Evolutionary conservation across 2,329 filamentous ascomycete species (phyloP), one percentile per base, ranked within the genome.

Genomic region (Colletotrichum sp.): DNA sequence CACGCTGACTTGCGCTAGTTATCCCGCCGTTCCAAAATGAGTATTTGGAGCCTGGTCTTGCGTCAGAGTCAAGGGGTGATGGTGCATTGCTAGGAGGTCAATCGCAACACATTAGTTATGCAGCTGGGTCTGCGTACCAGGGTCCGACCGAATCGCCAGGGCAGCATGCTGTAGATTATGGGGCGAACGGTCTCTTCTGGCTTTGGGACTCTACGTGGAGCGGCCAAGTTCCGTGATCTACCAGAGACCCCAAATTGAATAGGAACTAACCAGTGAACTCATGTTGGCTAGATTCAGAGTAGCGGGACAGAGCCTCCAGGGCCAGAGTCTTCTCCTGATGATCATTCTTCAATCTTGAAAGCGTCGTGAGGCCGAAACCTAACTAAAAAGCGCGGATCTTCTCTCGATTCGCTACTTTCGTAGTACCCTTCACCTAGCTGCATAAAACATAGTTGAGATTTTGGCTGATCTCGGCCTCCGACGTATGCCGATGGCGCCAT

Each of bases 341-440:
- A 21, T 52, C 10, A 21, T 21, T 8, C 44, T 52, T 2, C n/a
- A 21, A 49, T 49, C n/a, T 3, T 1, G 44, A 49, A 13, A 49
- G 0, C 5, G 5, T 12, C 18, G 9, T 49, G 5, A 49, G 10
- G 44, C 44, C n/a, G 10, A 52, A 1, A 2, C n/a, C 44, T 5
- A 13, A 8, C 10, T 0, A 8, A 21, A 52, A 0, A 52, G 6
- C n/a, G 2, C n/a, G 6, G 44, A 21, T 21, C 6, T 21, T 52
- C 3, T 52, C 44, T 7, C 10, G 1, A 21, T 52, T 21, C 44
- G 1, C 6, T 8, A 4, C 2, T 13, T 1, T 13, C 10, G n/a
- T 8, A 21, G 1, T 13, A 4, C n/a, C 44, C 10, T 13, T 21
- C 0, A 52, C n/a, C n/a, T 52, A 1, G 44, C n/a, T 21, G 44